These are phyloP conservation scores for Fusarium sp. DNA, from an alignment of 2,329 filamentous ascomycete genomes.

Conservation along the genomic window DNA sequence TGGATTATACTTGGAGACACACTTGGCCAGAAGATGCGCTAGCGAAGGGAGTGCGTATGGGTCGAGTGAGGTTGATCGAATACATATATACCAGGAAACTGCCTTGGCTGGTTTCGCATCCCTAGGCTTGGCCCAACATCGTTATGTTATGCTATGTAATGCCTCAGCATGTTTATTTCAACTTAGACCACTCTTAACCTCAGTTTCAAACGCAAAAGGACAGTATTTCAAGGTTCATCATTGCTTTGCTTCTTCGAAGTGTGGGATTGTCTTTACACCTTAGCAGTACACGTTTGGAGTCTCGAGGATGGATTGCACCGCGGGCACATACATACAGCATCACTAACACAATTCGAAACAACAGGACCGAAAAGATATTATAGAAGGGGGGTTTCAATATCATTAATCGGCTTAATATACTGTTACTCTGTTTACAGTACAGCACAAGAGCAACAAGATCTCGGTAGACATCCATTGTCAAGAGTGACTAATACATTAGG, in stretches of 20 bases:
- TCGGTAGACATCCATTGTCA: not conserved
- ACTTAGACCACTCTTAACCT: not conserved
- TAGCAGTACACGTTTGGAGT: not conserved
- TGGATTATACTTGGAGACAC: constrained; percentile 13
- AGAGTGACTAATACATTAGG: not conserved
- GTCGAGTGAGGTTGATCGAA: not conserved
- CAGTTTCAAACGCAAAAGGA: not conserved
- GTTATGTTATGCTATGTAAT: not conserved
- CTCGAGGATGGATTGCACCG: not conserved
- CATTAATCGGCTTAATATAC: not conserved
- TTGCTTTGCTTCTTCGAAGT: not conserved
- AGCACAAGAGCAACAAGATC: not conserved
- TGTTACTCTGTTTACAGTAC: not conserved
- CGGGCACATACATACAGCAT: not conserved
- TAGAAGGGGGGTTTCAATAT: not conserved
- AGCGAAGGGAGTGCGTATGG: not conserved
- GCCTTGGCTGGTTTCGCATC: not conserved
- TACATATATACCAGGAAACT: not conserved
- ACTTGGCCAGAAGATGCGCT: constrained; percentile 8
- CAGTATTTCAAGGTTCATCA: not conserved
- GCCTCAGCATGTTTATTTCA: not conserved
- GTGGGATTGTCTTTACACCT: not conserved
- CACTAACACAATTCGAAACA: not conserved
- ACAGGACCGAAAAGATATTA: not conserved
- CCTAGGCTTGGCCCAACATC: not conserved